A percentile compares a stretch with the other conserved stretches of the same genome.
These are phyloP conservation scores for Galerina marginata DNA, from an alignment of 768 basidiomycete species.

Conservation along the genomic window DNA sequence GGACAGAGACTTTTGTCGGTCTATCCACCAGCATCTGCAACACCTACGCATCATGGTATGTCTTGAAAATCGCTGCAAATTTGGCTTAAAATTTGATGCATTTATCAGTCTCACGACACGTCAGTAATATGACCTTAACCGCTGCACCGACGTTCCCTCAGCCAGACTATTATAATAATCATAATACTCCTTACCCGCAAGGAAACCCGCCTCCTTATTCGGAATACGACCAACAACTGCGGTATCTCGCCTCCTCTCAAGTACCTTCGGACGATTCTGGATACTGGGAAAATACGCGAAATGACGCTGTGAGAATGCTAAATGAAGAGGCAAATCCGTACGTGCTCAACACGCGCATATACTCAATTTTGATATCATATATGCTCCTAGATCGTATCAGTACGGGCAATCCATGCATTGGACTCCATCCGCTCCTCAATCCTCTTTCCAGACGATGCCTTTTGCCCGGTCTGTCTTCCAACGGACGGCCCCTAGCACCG, in stretches of 20 bases:
- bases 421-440: slow-evolving; percentile 46
- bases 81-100: slow-evolving; percentile 4
- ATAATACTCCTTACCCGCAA: slow-evolving; percentile 35
- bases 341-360: slow-evolving; percentile 34
- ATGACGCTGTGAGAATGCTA: slow-evolving; percentile 65
- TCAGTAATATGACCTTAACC: slow-evolving; percentile 61
- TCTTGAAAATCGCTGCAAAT: slow-evolving; percentile 1
- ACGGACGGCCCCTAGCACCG: slow-evolving; percentile 59
- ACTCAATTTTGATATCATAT: slow-evolving; percentile 21
- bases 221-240: slow-evolving; percentile 68
- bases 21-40: slow-evolving; percentile 79
- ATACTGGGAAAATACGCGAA: slow-evolving; percentile 69
- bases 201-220: slow-evolving; percentile 62
- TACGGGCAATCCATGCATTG: slow-evolving; percentile 50
- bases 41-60: slow-evolving; percentile 77
- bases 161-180: slow-evolving; percentile 52
- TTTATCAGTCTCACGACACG: slow-evolving; percentile 65
- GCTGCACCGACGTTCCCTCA: slow-evolving; percentile 68
- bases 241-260: slow-evolving; percentile 58
- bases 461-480: slow-evolving; percentile 74
- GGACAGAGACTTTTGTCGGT: slow-evolving; percentile 68
- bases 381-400: slow-evolving; percentile 42
- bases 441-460: slow-evolving; percentile 57
- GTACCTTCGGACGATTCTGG: slow-evolving; percentile 49
- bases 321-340: slow-evolving; percentile 58